Evolutionary conservation across 176 grass and related monocot genomes (phyloP).

Genomic region (Panicum miliaceum): DNA sequence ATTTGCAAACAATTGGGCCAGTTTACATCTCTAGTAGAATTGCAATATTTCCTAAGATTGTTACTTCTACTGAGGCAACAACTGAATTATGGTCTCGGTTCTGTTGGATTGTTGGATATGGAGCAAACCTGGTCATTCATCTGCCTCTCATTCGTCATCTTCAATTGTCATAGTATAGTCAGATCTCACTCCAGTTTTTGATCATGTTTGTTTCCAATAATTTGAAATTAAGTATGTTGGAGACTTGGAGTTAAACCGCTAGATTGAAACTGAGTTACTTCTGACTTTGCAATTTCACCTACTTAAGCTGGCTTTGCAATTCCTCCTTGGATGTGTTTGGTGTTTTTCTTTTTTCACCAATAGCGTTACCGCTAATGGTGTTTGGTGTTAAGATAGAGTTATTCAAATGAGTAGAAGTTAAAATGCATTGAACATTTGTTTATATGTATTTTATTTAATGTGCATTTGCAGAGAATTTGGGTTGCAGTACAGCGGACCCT

Average conservation of each 20-base stretch:
- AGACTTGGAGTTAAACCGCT: slow-evolving; percentile 12
- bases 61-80: slow-evolving; percentile 14
- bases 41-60: slow-evolving; percentile 9
- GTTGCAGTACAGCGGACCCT: slow-evolving; percentile 55
- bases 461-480: slow-evolving; percentile 78
- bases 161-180: slow-evolving; percentile 5
- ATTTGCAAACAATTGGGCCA: slow-evolving; percentile 7
- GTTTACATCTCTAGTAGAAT: slow-evolving; percentile 12
- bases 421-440: background rate
- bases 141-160: slow-evolving; percentile 18
- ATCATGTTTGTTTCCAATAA: slow-evolving; percentile 6
- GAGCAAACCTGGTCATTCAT: slow-evolving; percentile 1
- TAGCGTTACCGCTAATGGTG: background rate
- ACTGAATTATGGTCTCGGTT: background rate
- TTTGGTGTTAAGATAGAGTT: background rate
- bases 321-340: background rate
- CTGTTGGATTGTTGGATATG: background rate
- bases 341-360: background rate
- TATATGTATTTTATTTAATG: slow-evolving; percentile 8
- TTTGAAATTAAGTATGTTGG: slow-evolving; percentile 11
- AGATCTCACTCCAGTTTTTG: background rate
- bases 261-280: slow-evolving; percentile 19
- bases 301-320: slow-evolving; percentile 5
- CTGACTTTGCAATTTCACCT: slow-evolving; percentile 32
- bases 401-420: slow-evolving; percentile 4